These are phyloP conservation scores for Ceratobasidium sp. DNA, from an alignment of 1,284 basidiomycete species.

Conservation along the genomic window DNA sequence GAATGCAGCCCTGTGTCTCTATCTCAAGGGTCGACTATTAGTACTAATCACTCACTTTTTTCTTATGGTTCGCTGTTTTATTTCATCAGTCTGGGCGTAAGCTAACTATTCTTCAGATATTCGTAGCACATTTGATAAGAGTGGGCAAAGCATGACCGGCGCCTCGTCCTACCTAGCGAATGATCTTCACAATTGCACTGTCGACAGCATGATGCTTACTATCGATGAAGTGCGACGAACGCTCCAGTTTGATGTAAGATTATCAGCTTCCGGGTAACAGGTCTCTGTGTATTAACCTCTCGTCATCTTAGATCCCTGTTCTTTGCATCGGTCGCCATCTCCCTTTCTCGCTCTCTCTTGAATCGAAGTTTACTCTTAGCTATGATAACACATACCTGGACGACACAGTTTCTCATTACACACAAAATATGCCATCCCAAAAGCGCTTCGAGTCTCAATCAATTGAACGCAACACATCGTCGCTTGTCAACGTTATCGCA, in stretches of 20 bases:
- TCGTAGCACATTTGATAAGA: background rate
- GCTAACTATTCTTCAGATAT: background rate
- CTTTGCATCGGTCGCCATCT: background rate
- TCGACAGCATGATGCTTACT: background rate
- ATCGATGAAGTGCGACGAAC: background rate
- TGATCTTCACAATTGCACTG: conserved; percentile 2
- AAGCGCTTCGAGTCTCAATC: background rate
- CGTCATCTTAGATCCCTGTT: background rate
- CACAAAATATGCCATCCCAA: background rate
- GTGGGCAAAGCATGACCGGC: background rate
- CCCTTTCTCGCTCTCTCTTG: conserved; percentile 16
- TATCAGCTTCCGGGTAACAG: too few relatives aligned
- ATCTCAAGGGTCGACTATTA: background rate
- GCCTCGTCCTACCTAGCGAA: conserved; percentile 6
- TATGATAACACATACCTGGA: background rate
- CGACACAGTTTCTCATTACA: background rate
- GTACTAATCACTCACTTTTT: conserved; percentile 9
- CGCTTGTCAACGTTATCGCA: background rate
- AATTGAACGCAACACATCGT: background rate
- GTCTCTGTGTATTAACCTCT: too few relatives aligned
- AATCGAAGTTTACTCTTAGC: background rate
- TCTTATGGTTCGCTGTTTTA: background rate
- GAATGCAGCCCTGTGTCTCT: background rate
- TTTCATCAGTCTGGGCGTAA: background rate
- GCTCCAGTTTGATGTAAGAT: background rate